A percentile compares a stretch with the other conserved stretches of the same genome.
These are phyloP conservation scores for Trichoderma hamatum DNA, from an alignment of 2,329 filamentous ascomycete species.

Conservation along the genomic window DNA sequence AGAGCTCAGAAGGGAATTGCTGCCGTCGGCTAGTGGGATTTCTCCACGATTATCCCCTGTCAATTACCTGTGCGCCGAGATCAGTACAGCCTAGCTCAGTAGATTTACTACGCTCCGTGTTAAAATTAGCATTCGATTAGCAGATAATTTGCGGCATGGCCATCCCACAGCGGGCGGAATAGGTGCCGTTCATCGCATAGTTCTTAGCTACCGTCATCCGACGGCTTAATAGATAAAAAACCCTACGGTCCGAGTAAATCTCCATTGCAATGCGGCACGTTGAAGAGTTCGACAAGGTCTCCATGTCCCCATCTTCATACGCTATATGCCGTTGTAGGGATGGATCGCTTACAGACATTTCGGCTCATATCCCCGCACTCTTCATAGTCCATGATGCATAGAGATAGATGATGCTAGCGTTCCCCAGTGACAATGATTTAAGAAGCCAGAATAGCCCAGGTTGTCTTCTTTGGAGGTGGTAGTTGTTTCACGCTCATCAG, in stretches of 20 bases:
- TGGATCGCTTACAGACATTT: neutral
- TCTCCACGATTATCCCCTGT: slow-evolving; percentile 19
- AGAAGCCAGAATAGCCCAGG: neutral
- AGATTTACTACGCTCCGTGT: neutral
- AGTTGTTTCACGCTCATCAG: neutral
- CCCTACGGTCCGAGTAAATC: slow-evolving; percentile 13
- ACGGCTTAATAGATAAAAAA: slow-evolving; percentile 1
- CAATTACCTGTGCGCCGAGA: neutral
- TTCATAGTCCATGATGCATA: neutral
- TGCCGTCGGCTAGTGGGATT: neutral
- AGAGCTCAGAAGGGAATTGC: neutral
- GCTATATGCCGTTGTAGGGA: slow-evolving; percentile 2
- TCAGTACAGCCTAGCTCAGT: neutral
- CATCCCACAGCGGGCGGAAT: neutral
- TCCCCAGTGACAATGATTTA: slow-evolving; percentile 1
- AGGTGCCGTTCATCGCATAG: neutral
- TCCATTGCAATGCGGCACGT: neutral
- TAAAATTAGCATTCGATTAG: neutral
- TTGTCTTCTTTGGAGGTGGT: too few relatives aligned
- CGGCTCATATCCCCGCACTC: slow-evolving; percentile 6
- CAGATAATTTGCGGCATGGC: neutral
- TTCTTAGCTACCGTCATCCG: neutral
- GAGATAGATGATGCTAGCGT: neutral
- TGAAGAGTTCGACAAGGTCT: neutral
- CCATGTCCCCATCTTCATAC: neutral